Conservation (phyloP, 495 filamentous ascomycete genomes). For the Aspergillus steynii region DNA sequence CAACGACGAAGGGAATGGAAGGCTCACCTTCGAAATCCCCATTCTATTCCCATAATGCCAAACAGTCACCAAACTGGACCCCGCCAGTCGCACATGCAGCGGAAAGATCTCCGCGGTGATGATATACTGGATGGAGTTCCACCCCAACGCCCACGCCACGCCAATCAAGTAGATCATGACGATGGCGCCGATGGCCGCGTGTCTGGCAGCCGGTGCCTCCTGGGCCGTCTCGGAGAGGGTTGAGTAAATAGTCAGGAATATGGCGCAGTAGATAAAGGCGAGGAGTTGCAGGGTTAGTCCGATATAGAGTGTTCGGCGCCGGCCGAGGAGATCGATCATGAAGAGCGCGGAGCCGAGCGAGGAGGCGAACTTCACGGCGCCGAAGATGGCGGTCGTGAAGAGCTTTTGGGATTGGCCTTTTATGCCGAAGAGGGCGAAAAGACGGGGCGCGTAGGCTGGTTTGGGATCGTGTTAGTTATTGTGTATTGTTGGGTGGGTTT, state of each 20-base stretch:
- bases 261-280: conserved; percentile 60
- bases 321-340: conserved; percentile 64
- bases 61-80: conserved; percentile 27
- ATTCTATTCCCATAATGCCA: conserved; percentile 67
- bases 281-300: conserved; percentile 56
- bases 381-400: conserved; percentile 63
- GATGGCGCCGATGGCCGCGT: conserved; percentile 47
- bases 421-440: conserved; percentile 61
- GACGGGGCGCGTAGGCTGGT: conserved; percentile 58
- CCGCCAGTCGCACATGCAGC: conserved; percentile 30
- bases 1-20: conserved; percentile 1
- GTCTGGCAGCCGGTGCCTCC: conserved; percentile 10
- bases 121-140: conserved; percentile 68
- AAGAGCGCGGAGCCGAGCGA: conserved; percentile 60
- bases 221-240: background rate
- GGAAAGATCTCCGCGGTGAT: conserved; percentile 69
- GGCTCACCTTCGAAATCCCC: conserved; percentile 42
- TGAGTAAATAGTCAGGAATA: conserved; percentile 51
- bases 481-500: background rate
- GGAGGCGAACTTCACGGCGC: conserved; percentile 61
- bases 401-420: conserved; percentile 57
- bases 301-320: conserved; percentile 55
- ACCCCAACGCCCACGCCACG: conserved; percentile 64
- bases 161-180: conserved; percentile 58
- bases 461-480: background rate